Evolutionary conservation across 1,139 yeast species (phyloP), one percentile per base, ranked within the genome.

Genomic region (Nakaseomyces sp.): DNA sequence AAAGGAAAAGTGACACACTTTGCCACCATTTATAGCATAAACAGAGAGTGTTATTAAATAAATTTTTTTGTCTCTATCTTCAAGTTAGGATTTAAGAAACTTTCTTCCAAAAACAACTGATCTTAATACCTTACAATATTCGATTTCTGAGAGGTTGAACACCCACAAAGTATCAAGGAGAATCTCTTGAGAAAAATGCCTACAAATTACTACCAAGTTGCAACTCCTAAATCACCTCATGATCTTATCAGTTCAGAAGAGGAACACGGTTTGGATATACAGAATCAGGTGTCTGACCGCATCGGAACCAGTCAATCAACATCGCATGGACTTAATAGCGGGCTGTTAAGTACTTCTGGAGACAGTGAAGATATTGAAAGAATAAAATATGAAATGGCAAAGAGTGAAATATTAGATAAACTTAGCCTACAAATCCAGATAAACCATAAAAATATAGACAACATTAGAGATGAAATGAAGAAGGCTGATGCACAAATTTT

Each of bases 371-470:
- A 57, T 20, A 50, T 50, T 8, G 63, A 60, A 45, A 46, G 61
- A 33, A 35, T 60, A 9, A 56, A 57, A 41, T 60, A 52, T 46
- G 56, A 51, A 28, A 49, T 55, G 3, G 59, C 58, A 5, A 65
- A 61, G 43, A 56, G 57, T 32, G 64, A 62, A 42, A 49, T 67
- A 12, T 41, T 57, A 48, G 71, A 55, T 55, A 65, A 53, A 55
- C 80, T 84, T 26, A 86, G 83, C 58, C 62, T 82, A 45, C 93
- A 84, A 59, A 79, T 83, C 13, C 63, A 84, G 40, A 67, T 83
- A 49, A 82, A 81, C 50, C 88, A 82, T 60, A 73, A 79, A 46
- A 89, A 84, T 59, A 66, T 79, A 42, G 67, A 71, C 20, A 61
- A 72, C 37, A 72, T 82, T 4, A 77, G 79, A 48, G 74, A 73